These are phyloP conservation scores for Clonostachys sp. DNA, from an alignment of 2,329 filamentous ascomycete genomes.

Conservation along the genomic window DNA sequence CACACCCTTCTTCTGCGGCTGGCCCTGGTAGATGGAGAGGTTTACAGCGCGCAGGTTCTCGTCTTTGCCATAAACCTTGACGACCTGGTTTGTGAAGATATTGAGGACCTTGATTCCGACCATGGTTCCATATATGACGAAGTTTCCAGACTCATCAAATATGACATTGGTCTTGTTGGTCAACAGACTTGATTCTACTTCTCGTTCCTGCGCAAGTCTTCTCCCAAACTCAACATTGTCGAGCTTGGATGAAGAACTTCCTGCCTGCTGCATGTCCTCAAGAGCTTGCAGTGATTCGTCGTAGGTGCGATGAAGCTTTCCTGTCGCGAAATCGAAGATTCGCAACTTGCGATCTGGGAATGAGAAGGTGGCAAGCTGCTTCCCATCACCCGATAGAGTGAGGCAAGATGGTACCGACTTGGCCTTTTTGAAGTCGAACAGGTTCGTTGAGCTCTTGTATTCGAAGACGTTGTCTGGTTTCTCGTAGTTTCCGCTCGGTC, in stretches of 20 bases:
- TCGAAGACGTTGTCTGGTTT: slow-evolving; percentile 90
- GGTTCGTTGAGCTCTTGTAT: slow-evolving; percentile 87
- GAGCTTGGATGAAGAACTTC: slow-evolving; percentile 72
- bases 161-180: slow-evolving; percentile 76
- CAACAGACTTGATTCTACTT: slow-evolving; percentile 68
- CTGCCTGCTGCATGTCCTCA: slow-evolving; percentile 94
- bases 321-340: slow-evolving; percentile 86
- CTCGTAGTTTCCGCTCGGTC: slow-evolving; percentile 73
- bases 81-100: slow-evolving; percentile 86
- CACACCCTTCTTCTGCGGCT: slow-evolving; percentile 88
- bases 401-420: slow-evolving; percentile 81
- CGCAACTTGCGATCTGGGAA: slow-evolving; percentile 91
- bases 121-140: slow-evolving; percentile 90
- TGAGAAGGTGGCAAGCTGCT: slow-evolving; percentile 83
- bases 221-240: slow-evolving; percentile 92
- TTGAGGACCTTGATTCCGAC: slow-evolving; percentile 93
- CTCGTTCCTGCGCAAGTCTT: slow-evolving; percentile 78
- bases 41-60: slow-evolving; percentile 83
- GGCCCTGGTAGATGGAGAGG: slow-evolving; percentile 86
- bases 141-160: slow-evolving; percentile 95
- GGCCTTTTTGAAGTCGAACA: slow-evolving; percentile 96
- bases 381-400: slow-evolving; percentile 79
- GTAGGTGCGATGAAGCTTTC: slow-evolving; percentile 86
- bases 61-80: slow-evolving; percentile 86
- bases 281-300: slow-evolving; percentile 89